Evolutionary conservation across 1,284 basidiomycete genomes (phyloP).

Genomic region (Sporisorium scitamineum): DNA sequence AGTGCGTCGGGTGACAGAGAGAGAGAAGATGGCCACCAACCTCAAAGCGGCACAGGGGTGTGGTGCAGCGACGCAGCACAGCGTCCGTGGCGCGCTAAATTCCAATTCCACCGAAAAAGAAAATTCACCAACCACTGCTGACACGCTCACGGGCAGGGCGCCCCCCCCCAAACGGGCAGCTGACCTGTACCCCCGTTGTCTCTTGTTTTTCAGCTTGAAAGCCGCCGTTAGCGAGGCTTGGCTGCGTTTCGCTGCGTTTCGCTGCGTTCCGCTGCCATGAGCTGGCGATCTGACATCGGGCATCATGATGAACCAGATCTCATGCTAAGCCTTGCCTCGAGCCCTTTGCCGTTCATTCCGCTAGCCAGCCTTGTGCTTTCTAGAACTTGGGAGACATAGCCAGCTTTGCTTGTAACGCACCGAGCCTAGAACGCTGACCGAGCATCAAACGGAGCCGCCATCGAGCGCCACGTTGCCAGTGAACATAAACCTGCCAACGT

Average conservation of each 20-base stretch:
- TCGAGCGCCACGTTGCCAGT: not conserved
- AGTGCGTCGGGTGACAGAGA: not conserved
- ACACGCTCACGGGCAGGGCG: not conserved
- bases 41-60: conserved; percentile 19
- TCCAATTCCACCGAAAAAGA: not conserved
- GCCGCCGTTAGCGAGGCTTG: not conserved
- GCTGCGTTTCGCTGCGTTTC: not conserved
- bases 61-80: conserved; percentile 7
- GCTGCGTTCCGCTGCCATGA: not conserved
- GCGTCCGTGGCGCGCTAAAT: conserved; percentile 9
- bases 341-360: not conserved
- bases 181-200: not conserved
- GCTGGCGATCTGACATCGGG: conserved; percentile 7
- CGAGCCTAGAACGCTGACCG: not conserved
- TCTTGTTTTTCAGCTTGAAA: not conserved
- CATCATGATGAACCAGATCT: not conserved
- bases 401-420: no score
- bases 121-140: not conserved
- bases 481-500: not conserved
- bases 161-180: not conserved
- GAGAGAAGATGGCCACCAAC: conserved; percentile 3
- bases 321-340: not conserved
- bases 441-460: not conserved
- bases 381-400: no score
- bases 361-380: not conserved